Evolutionary conservation across 352 stramenopile species (phyloP).

Genomic region (Globisporangium spinosum): DNA sequence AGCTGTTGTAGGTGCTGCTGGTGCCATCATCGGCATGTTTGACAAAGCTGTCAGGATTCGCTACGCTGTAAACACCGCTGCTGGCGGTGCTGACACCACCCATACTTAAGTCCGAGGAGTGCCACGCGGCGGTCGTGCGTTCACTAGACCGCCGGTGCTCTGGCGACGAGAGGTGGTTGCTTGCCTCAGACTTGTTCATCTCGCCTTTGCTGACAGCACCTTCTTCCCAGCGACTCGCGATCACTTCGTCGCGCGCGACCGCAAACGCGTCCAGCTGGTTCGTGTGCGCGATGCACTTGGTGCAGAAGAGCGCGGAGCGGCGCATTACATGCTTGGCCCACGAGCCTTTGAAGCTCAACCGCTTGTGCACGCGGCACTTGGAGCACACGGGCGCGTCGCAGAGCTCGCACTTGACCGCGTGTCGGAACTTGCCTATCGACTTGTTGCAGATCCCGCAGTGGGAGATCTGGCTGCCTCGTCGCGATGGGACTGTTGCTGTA

Average conservation of each 20-base stretch:
- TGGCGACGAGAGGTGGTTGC: neutral
- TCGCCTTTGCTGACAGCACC: neutral
- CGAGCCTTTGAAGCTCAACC: constrained; percentile 5
- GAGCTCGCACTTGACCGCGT: constrained; percentile 15
- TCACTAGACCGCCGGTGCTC: constrained; percentile 1
- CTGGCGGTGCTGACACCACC: neutral
- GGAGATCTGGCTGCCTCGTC: constrained; percentile 9
- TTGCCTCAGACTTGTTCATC: neutral
- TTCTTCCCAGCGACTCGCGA: neutral
- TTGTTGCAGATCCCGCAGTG: constrained; percentile 13
- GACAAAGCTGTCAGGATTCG: neutral
- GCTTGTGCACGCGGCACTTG: constrained; percentile 15
- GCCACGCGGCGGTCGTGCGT: constrained; percentile 10
- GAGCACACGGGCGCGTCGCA: constrained; percentile 16
- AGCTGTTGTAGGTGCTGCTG: neutral
- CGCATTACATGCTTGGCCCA: constrained; percentile 5
- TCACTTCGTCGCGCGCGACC: constrained; percentile 10
- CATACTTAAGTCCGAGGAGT: constrained; percentile 4
- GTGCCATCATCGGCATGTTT: neutral
- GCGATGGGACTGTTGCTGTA: neutral
- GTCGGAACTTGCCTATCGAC: constrained; percentile 8
- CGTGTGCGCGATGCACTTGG: constrained; percentile 10
- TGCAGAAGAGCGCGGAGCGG: constrained; percentile 8
- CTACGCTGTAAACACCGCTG: neutral
- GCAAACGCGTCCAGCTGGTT: constrained; percentile 6